Base-by-base conservation (phyloP, 208 protist genomes). In the Dictyostelium gargantuum region DNA sequence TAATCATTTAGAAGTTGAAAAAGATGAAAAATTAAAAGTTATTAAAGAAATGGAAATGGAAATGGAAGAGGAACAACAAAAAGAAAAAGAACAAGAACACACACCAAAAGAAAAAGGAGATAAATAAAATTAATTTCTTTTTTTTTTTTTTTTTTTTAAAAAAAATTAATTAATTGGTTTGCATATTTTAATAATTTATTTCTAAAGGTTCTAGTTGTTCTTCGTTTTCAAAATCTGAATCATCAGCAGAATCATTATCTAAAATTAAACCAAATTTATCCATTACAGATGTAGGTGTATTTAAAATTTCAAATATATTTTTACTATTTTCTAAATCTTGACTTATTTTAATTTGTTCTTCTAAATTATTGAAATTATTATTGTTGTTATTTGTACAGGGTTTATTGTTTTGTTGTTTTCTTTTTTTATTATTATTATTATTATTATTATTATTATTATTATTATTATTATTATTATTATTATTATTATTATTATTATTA, bases 211-310 rank as follows among this genome's bases (percentile, higher is more conserved):
- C 73, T 54, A 79, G 21, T 40, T 40, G 10, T 79, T 79, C 73
- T 35, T 76, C 6, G 40, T 79, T 56, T 32, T 38, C 29, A 56
- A 40, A 10, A 23, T 38, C 46, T 32, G 74, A 29, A 44, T 85
- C 80, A 11, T 75, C 61, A 15, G 61, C 66, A 23, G 58, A 44
- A n/a, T 26, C 58, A 38, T 38, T 74, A 23, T 79, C 68, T 48
- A 79, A 44, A 52, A 76, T 89, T 13, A 68, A 84, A 54, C 54
- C n/a, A 63, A 77, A 56, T 68, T 79, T 56, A 79, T 89, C 48
- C 19, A 86, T 63, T 17, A 89, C 17, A 21, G 46, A 68, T 61
- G 11, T n/a, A 26, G 32, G 42, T 52, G 11, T 58, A 76, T 76
- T 86, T 76, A 76, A 23, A 76, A 66, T 29, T 29, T 68, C 54